phyloP scores from a whole-genome alignment of 805 yeast species.

The Geotrichum ghanense region DNA sequence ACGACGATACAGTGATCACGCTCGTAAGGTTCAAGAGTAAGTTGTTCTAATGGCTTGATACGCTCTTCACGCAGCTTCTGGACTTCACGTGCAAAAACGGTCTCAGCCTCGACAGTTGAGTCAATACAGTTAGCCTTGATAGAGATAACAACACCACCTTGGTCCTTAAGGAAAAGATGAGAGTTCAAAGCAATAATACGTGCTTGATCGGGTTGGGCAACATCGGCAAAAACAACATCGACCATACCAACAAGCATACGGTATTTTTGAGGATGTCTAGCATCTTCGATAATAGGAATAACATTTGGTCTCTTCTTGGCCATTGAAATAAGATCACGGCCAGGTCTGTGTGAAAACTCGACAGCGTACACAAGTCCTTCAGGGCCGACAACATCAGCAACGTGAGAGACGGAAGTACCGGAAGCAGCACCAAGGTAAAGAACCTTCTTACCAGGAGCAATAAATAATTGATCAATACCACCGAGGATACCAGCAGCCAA shows the following conservation, averaged over 20 bases:
- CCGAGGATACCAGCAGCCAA: slow-evolving; percentile 99
- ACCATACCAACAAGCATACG: slow-evolving; percentile 99
- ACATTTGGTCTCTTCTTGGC: slow-evolving; percentile 99
- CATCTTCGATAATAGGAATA: slow-evolving; percentile 98
- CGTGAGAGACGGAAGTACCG: slow-evolving; percentile 98
- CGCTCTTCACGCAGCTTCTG: slow-evolving; percentile 98
- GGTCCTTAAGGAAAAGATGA: slow-evolving; percentile 94
- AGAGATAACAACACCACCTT: slow-evolving; percentile 97
- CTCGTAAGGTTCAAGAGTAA: slow-evolving; percentile 98
- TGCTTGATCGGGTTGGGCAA: slow-evolving; percentile 99
- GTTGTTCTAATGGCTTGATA: slow-evolving; percentile 96
- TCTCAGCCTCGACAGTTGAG: slow-evolving; percentile 98
- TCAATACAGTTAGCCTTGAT: slow-evolving; percentile 99
- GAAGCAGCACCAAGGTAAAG: slow-evolving; percentile 98
- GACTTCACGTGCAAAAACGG: slow-evolving; percentile 98
- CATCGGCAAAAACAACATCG: slow-evolving; percentile 97
- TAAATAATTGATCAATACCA: slow-evolving; percentile 95
- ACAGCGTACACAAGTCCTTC: slow-evolving; percentile 98
- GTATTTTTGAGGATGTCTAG: slow-evolving; percentile 99
- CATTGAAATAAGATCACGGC: slow-evolving; percentile 98
- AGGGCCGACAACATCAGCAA: slow-evolving; percentile 97
- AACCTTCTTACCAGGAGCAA: slow-evolving; percentile 97
- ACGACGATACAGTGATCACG: slow-evolving; percentile 99
- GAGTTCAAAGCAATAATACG: slow-evolving; percentile 98
- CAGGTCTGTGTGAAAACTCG: slow-evolving; percentile 99